Percentiles rank a stretch among this genome's conserved stretches.
These are phyloP conservation scores for Moricandia moricandioides DNA, from an alignment of 345 rosid genomes.

Conservation along the genomic window DNA sequence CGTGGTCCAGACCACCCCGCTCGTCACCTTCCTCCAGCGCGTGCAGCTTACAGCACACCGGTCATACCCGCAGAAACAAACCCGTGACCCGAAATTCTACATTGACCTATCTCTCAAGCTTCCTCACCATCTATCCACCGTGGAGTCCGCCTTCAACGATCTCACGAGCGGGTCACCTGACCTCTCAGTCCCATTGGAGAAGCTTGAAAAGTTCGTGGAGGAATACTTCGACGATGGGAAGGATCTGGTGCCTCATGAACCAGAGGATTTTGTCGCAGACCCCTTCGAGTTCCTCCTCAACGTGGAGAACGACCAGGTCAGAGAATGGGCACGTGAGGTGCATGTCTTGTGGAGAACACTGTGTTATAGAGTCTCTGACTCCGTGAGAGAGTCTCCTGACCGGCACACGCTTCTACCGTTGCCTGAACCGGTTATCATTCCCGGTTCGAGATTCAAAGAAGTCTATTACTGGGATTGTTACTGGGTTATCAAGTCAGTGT, in stretches of 20 bases:
- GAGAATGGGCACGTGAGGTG: conserved; percentile 73
- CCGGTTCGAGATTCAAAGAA: conserved; percentile 86
- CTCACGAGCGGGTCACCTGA: conserved; percentile 43
- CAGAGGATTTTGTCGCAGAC: conserved; percentile 59
- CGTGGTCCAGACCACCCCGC: conserved; percentile 35
- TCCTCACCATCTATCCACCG: conserved; percentile 39
- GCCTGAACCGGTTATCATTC: conserved; percentile 62
- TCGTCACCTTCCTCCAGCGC: conserved; percentile 59
- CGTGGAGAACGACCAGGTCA: conserved; percentile 62
- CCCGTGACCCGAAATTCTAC: conserved; percentile 65
- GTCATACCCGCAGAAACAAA: conserved; percentile 38
- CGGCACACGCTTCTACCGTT: conserved; percentile 73
- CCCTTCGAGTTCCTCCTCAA: conserved; percentile 63
- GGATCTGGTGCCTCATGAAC: conserved; percentile 53
- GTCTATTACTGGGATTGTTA: conserved; percentile 97
- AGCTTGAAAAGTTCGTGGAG: conserved; percentile 30
- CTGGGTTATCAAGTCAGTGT: conserved; percentile 77
- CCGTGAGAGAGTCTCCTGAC: conserved; percentile 51
- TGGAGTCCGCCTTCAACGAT: conserved; percentile 48
- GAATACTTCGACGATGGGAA: conserved; percentile 50
- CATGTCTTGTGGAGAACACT: conserved; percentile 78
- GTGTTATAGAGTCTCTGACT: conserved; percentile 52
- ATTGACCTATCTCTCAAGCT: conserved; percentile 62
- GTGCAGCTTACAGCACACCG: conserved; percentile 59
- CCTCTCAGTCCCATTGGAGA: conserved; percentile 31